Base-by-base conservation (phyloP, 208 protist genomes). In the Herpetomonas tarakana region DNA sequence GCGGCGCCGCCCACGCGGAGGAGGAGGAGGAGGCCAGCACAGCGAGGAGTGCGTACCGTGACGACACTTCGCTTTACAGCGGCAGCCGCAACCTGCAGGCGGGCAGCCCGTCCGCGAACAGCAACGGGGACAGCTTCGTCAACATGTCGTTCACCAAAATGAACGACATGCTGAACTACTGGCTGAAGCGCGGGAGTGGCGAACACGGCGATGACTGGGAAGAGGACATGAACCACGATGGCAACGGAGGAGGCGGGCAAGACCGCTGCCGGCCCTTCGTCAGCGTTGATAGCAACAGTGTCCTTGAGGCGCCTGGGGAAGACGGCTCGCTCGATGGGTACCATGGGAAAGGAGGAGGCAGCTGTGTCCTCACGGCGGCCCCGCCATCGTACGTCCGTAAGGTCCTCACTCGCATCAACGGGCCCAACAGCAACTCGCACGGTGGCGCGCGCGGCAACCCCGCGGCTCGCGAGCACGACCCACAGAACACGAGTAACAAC, bases 91-190 rank as follows among this genome's bases (percentile, higher is more conserved):
- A 6, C 46, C n/a, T 19, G 24, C 11, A 12, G 12, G 7, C 6
- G 11, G 11, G 46, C 19, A 52, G 46, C n/a, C n/a, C 46, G 7
- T 12, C 22, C 11, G n/a, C 46, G n/a, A 52, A 52, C 22, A 52
- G 18, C 19, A 22, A 19, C n/a, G 46, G 46, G 9, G 46, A 52
- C 6, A 26, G 46, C 46, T 19, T 52, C 46, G n/a, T 52, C 12
- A 19, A 52, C 46, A 19, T 26, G 21, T 52, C 46, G 11, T 52
- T 52, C n/a, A 19, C 19, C 22, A 52, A 19, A 19, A 52, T 52
- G 46, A 52, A 26, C 46, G 35, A 41, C 14, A 14, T 41, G 35
- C 35, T 41, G 35, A 41, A 41, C 35, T 41, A 41, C 35, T 41
- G 35, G 35, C 14, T 41, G 9, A 6, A 6, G 9, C 35, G 35